Conservation (phyloP, 495 filamentous ascomycete genomes). For the Tetracladium marchalianum region DNA sequence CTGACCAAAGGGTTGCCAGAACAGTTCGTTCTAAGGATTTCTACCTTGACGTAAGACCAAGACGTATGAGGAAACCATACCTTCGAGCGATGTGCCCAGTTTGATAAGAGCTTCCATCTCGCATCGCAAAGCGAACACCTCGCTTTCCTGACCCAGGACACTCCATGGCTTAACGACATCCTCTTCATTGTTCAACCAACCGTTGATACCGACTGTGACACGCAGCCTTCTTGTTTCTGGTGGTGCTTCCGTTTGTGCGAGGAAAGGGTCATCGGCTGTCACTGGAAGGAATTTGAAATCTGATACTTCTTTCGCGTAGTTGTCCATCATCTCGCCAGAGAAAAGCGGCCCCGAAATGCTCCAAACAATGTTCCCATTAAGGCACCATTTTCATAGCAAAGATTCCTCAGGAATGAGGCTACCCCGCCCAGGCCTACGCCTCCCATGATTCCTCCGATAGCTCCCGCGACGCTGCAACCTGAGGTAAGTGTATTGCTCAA, state of each 20-base stretch:
- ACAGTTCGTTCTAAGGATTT: slow-evolving; percentile 56
- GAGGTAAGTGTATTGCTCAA: no score
- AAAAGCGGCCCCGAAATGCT: slow-evolving; percentile 74
- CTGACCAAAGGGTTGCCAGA: slow-evolving; percentile 59
- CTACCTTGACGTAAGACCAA: slow-evolving; percentile 66
- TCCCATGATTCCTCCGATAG: slow-evolving; percentile 77
- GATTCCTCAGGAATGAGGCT: slow-evolving; percentile 63
- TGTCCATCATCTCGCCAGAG: slow-evolving; percentile 76
- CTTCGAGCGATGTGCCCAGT: slow-evolving; percentile 62
- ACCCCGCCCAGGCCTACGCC: slow-evolving; percentile 61
- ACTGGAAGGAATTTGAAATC: slow-evolving; percentile 85
- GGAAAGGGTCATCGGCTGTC: slow-evolving; percentile 30
- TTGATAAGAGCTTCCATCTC: slow-evolving; percentile 69
- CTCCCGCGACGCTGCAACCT: slow-evolving; percentile 50
- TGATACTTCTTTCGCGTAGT: slow-evolving; percentile 76
- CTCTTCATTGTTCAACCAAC: slow-evolving; percentile 65
- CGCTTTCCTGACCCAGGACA: slow-evolving; percentile 54
- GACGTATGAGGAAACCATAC: slow-evolving; percentile 64
- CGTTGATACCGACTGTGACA: slow-evolving; percentile 73
- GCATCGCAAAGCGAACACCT: slow-evolving; percentile 77
- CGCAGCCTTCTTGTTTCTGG: slow-evolving; percentile 48
- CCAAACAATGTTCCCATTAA: slow-evolving; percentile 79
- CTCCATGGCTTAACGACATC: slow-evolving; percentile 69
- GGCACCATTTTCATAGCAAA: slow-evolving; percentile 60
- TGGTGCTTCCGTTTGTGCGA: slow-evolving; percentile 29